phyloP scores from a whole-genome alignment of 495 filamentous ascomycete genomes.

The Xylaria scruposa region DNA sequence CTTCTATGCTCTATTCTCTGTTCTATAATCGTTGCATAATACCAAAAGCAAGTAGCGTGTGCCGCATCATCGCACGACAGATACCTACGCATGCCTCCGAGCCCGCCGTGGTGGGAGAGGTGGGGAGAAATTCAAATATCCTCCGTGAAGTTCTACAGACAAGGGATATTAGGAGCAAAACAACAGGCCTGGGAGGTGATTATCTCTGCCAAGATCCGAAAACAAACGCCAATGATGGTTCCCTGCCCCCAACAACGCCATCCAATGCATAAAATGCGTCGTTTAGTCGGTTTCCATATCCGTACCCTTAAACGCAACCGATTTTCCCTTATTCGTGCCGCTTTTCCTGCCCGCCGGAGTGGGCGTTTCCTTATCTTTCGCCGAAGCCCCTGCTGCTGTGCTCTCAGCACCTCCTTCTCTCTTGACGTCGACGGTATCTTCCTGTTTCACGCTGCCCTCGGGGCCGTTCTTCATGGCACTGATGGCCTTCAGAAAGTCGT shows the following conservation, averaged over 20 bases:
- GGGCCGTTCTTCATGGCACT: constrained; percentile 40
- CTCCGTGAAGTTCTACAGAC: constrained; percentile 4
- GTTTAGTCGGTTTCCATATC: constrained; percentile 17
- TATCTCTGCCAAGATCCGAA: background rate
- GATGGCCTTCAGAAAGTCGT: constrained; percentile 48
- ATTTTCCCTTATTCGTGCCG: constrained; percentile 32
- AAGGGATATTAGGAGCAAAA: background rate
- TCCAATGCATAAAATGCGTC: constrained; percentile 34
- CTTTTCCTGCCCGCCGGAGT: constrained; percentile 24
- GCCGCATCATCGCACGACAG: background rate
- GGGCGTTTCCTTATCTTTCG: constrained; percentile 18
- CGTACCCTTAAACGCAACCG: constrained; percentile 37
- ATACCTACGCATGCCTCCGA: background rate
- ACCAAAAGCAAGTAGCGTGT: background rate
- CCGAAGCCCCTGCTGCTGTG: constrained; percentile 26
- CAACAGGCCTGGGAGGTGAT: background rate
- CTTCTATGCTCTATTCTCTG: background rate
- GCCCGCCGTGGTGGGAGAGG: background rate
- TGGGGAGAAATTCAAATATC: background rate
- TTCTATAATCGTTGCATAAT: background rate
- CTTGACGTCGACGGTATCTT: constrained; percentile 38
- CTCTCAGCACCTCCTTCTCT: constrained; percentile 32
- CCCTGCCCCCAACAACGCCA: constrained; percentile 32
- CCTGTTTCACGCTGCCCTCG: constrained; percentile 24
- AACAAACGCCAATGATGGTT: constrained; percentile 12